These are phyloP conservation scores for Rhytidhysteron rufulum DNA, from an alignment of 2,329 filamentous ascomycete species.

Conservation along the genomic window DNA sequence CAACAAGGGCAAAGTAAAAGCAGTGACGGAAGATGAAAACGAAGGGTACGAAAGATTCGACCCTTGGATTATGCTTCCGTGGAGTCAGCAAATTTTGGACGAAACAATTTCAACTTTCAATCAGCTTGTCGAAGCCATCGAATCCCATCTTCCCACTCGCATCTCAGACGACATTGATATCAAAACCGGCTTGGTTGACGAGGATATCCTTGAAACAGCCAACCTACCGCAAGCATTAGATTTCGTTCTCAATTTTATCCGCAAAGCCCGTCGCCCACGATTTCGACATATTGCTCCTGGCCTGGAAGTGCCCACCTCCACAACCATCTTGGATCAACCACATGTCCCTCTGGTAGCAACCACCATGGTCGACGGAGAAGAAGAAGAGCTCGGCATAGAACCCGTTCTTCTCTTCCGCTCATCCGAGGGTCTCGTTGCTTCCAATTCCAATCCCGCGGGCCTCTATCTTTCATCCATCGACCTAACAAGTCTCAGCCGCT, in stretches of 20 bases:
- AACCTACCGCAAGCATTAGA: slow-evolving; percentile 8
- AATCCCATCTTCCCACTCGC: slow-evolving; percentile 5
- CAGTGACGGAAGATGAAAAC: too few relatives aligned
- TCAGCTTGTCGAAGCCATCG: slow-evolving; percentile 11
- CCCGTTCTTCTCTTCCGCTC: slow-evolving; percentile 9
- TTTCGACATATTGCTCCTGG: slow-evolving; percentile 15
- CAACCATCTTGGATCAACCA: slow-evolving; percentile 6
- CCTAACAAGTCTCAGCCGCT: slow-evolving; percentile 1
- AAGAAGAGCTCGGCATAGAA: background rate
- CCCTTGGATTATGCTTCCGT: slow-evolving; percentile 11
- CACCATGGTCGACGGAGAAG: too few relatives aligned
- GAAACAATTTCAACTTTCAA: slow-evolving; percentile 11
- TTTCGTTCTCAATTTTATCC: slow-evolving; percentile 10
- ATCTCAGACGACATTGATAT: too few relatives aligned
- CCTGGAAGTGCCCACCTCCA: slow-evolving; percentile 7
- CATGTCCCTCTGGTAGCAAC: too few relatives aligned
- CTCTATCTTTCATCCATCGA: slow-evolving; percentile 10
- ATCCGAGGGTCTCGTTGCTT: too few relatives aligned
- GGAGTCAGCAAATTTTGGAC: slow-evolving; percentile 9
- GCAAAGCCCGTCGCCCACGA: slow-evolving; percentile 7
- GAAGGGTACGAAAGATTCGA: too few relatives aligned
- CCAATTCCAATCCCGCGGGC: slow-evolving; percentile 9
- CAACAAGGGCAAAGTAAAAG: too few relatives aligned
- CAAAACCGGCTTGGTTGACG: slow-evolving; percentile 5
- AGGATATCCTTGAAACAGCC: slow-evolving; percentile 4